Conservation (phyloP, 306 rosid species). For the Oxytropis ochrocephala region DNA sequence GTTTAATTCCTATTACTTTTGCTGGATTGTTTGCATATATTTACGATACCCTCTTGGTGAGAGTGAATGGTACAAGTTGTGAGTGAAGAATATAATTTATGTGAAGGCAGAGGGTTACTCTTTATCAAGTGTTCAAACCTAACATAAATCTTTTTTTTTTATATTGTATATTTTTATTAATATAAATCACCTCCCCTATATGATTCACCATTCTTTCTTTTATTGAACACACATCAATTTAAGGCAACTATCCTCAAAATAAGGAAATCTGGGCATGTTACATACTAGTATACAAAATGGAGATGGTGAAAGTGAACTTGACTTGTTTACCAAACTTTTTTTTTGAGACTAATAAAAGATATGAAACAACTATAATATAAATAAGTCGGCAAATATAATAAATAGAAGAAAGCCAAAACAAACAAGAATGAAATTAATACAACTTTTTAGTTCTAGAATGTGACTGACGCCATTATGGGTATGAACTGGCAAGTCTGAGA, state of each 20-base stretch:
- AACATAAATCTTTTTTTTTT: too few species aligned
- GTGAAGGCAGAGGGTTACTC: too few species aligned
- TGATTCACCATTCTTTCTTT: neutral
- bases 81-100: too few species aligned
- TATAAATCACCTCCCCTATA: neutral
- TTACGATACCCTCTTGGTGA: too few species aligned
- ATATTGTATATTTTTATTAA: neutral
- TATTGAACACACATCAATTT: neutral
- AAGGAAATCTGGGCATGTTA: neutral
- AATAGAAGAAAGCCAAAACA: constrained; percentile 11
- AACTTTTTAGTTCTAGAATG: constrained; percentile 26
- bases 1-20: too few species aligned
- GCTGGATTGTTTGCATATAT: too few species aligned
- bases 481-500: constrained; percentile 24
- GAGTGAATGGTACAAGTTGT: too few species aligned
- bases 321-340: constrained; percentile 18
- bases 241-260: neutral
- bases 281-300: neutral
- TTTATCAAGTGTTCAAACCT: too few species aligned
- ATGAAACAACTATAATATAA: neutral
- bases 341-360: constrained; percentile 13
- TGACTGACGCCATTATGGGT: constrained; percentile 19
- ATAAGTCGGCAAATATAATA: neutral
- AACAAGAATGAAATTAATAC: constrained; percentile 28
- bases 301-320: constrained; percentile 13